A percentile compares a stretch with the other conserved stretches of the same genome.
Evolutionary conservation across 148 eudicot species (phyloP).

Genomic region (Oxyria digyna): DNA sequence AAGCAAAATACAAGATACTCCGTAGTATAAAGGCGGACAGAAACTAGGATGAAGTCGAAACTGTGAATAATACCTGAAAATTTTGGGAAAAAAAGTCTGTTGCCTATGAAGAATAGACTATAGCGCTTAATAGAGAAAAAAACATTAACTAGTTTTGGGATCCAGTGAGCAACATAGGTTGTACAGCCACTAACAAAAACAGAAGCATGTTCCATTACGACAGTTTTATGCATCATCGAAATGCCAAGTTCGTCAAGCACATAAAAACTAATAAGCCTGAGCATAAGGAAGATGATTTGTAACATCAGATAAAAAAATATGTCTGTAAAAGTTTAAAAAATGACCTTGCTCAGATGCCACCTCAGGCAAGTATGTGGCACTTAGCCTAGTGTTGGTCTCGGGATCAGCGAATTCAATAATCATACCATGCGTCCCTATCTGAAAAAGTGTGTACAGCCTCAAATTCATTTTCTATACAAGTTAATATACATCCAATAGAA

Average conservation of each 20-base stretch:
- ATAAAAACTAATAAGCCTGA: not conserved
- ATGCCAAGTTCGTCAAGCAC: not conserved
- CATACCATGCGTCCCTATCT: conserved; percentile 92
- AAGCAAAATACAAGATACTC: too few species aligned
- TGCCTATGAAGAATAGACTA: not conserved
- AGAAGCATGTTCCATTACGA: not conserved
- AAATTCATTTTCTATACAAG: not conserved
- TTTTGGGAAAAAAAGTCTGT: too few species aligned
- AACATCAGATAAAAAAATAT: not conserved
- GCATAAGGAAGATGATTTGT: not conserved
- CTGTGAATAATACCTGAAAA: too few species aligned
- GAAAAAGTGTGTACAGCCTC: conserved; percentile 9
- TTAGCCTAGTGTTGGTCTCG: conserved; percentile 54
- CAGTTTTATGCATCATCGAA: not conserved
- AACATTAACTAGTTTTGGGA: not conserved
- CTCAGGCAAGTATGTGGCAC: conserved; percentile 94
- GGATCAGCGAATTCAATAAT: conserved; percentile 94
- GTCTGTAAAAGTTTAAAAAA: not conserved
- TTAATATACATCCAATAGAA: not conserved
- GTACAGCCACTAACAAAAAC: not conserved
- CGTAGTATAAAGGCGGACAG: too few species aligned
- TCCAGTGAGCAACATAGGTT: not conserved
- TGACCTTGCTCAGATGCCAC: conserved; percentile 89
- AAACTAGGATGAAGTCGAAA: too few species aligned
- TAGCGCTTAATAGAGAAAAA: not conserved